Evolutionary conservation across 805 yeast genomes (phyloP).

Genomic region (Candida arabinofermentans): DNA sequence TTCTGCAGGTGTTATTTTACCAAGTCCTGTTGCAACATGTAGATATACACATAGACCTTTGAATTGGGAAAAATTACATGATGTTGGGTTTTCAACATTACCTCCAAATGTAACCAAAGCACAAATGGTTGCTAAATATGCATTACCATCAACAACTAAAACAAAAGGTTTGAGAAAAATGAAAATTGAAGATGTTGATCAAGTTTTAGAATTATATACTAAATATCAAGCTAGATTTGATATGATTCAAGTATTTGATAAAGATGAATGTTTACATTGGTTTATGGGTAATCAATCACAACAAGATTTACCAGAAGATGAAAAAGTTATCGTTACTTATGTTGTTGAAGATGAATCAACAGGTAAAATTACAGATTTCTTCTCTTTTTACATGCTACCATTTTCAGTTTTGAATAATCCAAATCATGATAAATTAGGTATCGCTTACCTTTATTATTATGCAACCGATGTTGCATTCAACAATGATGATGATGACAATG

Average conservation of each 20-base stretch:
- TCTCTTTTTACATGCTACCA: conserved; percentile 86
- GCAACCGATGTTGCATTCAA: conserved; percentile 64
- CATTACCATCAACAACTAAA: conserved; percentile 49
- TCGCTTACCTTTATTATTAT: conserved; percentile 88
- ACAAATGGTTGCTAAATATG: conserved; percentile 58
- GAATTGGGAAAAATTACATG: conserved; percentile 85
- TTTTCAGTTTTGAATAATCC: conserved; percentile 72
- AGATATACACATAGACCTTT: conserved; percentile 92
- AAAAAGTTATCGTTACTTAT: conserved; percentile 64
- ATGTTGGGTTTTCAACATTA: conserved; percentile 82
- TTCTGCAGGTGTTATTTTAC: conserved; percentile 88
- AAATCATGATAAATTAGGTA: conserved; percentile 62
- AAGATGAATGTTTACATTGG: conserved; percentile 79
- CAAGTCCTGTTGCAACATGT: conserved; percentile 86
- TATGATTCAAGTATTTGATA: conserved; percentile 59
- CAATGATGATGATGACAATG: conserved; percentile 34
- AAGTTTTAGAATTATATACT: conserved; percentile 54
- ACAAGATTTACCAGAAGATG: conserved; percentile 18
- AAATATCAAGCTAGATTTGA: conserved; percentile 69
- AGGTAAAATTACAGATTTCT: conserved; percentile 77
- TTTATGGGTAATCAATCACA: conserved; percentile 47
- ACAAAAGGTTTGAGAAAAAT: conserved; percentile 57
- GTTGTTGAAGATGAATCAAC: conserved; percentile 61
- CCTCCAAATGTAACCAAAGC: conserved; percentile 68
- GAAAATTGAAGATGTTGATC: conserved; percentile 56